A percentile compares a stretch with the other conserved stretches of the same genome.
phyloP scores from a whole-genome alignment of 257 asterid genomes.

The Capsicum chinense region DNA sequence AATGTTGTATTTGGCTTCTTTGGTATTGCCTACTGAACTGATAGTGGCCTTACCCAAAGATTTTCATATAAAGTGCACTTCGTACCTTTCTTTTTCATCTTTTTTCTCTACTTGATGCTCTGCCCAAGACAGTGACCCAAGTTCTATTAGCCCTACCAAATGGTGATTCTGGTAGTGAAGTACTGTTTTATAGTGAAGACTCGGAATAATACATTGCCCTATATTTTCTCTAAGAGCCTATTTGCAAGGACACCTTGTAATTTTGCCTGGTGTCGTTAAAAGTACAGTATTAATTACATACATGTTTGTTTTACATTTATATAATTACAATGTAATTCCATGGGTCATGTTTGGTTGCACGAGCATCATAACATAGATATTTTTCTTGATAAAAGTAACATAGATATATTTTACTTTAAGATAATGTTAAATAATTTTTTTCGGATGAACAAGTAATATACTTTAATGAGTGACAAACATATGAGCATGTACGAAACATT shows the following conservation, averaged over 20 bases:
- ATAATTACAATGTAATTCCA: slow-evolving; percentile 4
- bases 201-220: neutral
- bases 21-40: no score
- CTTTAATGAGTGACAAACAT: neutral
- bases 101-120: no score
- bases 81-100: neutral
- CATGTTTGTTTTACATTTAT: neutral
- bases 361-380: neutral
- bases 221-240: neutral
- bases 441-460: neutral
- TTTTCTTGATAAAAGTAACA: neutral
- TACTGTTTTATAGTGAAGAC: neutral
- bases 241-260: neutral
- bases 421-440: neutral
- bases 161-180: neutral
- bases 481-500: neutral
- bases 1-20: no score
- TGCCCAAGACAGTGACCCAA: no score
- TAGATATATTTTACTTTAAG: neutral
- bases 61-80: no score
- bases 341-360: slow-evolving; percentile 12
- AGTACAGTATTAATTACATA: neutral
- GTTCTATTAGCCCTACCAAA: no score
- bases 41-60: no score
- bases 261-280: neutral